Evolutionary conservation across 805 yeast genomes (phyloP).

Genomic region (Starmerella kuoi): DNA sequence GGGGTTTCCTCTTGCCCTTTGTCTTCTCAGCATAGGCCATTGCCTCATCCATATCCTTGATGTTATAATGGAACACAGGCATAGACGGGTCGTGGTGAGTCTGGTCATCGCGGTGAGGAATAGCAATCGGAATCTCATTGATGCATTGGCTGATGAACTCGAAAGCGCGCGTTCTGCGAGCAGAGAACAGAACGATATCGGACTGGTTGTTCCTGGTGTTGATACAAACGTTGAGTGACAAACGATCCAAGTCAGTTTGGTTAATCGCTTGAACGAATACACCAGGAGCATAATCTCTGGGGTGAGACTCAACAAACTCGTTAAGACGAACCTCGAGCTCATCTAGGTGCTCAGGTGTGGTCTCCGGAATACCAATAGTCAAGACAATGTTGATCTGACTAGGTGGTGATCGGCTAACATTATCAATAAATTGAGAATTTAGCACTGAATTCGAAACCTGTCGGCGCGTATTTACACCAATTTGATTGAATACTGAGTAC

Average conservation of each 20-base stretch:
- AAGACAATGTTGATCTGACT: conserved; percentile 23
- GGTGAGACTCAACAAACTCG: conserved; percentile 27
- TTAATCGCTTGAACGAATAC: conserved; percentile 28
- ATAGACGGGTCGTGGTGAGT: conserved; percentile 27
- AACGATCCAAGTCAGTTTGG: conserved; percentile 28
- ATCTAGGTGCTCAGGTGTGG: conserved; percentile 28
- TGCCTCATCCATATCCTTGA: conserved; percentile 52
- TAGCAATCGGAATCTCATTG: conserved; percentile 28
- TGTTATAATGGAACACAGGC: conserved; percentile 31
- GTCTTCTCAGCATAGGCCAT: conserved; percentile 9
- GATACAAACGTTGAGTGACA: conserved; percentile 25
- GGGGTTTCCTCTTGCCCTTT: conserved; percentile 8
- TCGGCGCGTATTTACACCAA: conserved; percentile 23
- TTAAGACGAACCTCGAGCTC: conserved; percentile 24
- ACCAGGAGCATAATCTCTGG: conserved; percentile 29
- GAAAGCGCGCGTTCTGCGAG: conserved; percentile 25
- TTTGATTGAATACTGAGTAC: conserved; percentile 28
- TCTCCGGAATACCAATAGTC: conserved; percentile 30
- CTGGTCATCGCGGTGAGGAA: conserved; percentile 29
- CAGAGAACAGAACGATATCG: conserved; percentile 26
- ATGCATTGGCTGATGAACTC: conserved; percentile 27
- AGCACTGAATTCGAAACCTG: conserved; percentile 32
- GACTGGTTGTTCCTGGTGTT: conserved; percentile 27
- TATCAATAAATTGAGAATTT: conserved; percentile 31
- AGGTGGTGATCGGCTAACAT: conserved; percentile 29